Base-by-base conservation (phyloP, 805 yeast species). In the Barnettozyma botsteinii region DNA sequence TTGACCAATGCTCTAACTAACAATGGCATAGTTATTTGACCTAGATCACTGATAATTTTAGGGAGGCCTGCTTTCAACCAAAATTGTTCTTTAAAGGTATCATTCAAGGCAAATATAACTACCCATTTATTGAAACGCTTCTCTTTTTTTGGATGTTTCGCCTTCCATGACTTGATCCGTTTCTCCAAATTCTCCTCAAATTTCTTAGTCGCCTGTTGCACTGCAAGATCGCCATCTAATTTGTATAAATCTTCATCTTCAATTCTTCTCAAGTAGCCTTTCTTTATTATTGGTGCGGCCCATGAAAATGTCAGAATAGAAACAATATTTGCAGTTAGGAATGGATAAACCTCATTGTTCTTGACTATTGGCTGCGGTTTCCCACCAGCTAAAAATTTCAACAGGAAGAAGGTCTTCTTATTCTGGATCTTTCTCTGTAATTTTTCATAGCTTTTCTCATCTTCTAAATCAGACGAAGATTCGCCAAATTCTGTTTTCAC, bases 201-300 rank as follows among this genome's bases (percentile, higher is more conserved):
- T 25, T 37, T 49, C 13, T 40, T 51, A 12, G 69, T 65, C 59
- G 72, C 50, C n/a, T 45, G 48, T 5, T 61, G 61, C 10, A 64
- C 54, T 8, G 55, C 50, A 31, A 67, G 53, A 15, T 65, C 61
- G 3, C 63, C 67, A 6, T 61, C 68, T 7, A 75, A 48, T 6
- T 44, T 42, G 46, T 60, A 81, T 45, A 81, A 53, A 56, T 82
- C 89, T 28, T 71, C 70, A 1, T 75, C 72, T 36, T 69, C 72
- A 21, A 82, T 53, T 11, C 85, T 77, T 49, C 89, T 65, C 44
- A 73, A 67, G 56, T 81, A 82, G 0, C 88, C 89, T 13, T 43
- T 45, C 38, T 50, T 52, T 27, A 55, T 51, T 22, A 55, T 32
- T n/a, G 51, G 51, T 10, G 33, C 11, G 7, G 48, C 49, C 59